Evolutionary conservation across 2,329 filamentous ascomycete species (phyloP), one percentile per base, ranked within the genome.

Genomic region (Alternaria metachromatica): DNA sequence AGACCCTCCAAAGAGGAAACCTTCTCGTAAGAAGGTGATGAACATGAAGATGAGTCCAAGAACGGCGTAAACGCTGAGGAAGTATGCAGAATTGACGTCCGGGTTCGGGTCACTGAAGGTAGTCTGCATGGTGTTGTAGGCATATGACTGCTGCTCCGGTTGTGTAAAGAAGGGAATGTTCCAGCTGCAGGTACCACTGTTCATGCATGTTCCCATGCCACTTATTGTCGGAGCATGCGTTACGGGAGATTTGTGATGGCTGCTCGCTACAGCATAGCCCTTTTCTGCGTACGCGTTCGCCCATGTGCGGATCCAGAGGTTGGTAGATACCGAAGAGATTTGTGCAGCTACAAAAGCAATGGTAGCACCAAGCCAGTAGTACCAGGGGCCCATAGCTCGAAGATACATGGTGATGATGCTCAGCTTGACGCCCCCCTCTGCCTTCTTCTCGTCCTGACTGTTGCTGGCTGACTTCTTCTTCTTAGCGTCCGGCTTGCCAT

Each of bases 301-400:
- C 96, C 96, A 99, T 78, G 95, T 86, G 71, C 93, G 88, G 73
- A 99, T 97, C 96, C 96, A 99, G 55, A 97, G 82, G 73, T 96
- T 97, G 37, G 94, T 96, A 1, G 91, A 93, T 3, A 98, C 91
- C 23, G 92, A 92, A 5, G 92, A 91, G 33, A 97, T 79, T 78
- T 99, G 96, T 77, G 97, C 94, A 48, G 91, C 82, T 26, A 86
- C 86, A 75, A 99, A 98, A 41, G 94, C 90, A 5, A 89, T 70
- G 13, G 89, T 81, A 20, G 94, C 92, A 37, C 92, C 82, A 51
- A 91, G 80, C 96, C 96, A 99, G 82, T 97, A 99, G 86, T 93
- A 94, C 93, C 94, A 97, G 5, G 90, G 87, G n/a, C 96, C 96
- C 96, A 99, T 99, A 67, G 94, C 88, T 63, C 82, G 83, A 18